Evolutionary conservation across 2,329 filamentous ascomycete genomes (phyloP).

Genomic region (Bipolaris gigantea): DNA sequence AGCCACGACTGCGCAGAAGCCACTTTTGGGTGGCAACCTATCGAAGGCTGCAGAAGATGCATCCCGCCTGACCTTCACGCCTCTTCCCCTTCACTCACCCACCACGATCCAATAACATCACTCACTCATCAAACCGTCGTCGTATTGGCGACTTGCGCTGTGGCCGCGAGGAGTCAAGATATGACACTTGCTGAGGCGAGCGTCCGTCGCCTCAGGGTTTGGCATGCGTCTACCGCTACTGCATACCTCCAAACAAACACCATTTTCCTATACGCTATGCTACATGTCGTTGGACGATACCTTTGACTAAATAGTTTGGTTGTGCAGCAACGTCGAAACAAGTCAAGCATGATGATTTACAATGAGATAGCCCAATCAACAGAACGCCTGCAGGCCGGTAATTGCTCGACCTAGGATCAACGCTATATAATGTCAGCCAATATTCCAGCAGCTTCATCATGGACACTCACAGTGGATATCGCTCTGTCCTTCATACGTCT

Average conservation of each 20-base stretch:
- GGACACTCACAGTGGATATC: slow-evolving; percentile 84
- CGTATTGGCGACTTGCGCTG: slow-evolving; percentile 9
- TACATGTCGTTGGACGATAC: slow-evolving; percentile 2
- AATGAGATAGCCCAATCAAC: slow-evolving; percentile 47
- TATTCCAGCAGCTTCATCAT: neutral
- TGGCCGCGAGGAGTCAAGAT: slow-evolving; percentile 20
- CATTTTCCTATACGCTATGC: slow-evolving; percentile 23
- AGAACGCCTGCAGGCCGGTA: slow-evolving; percentile 77
- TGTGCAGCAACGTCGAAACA: slow-evolving; percentile 9
- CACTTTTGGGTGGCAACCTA: slow-evolving; percentile 34
- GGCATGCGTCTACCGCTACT: slow-evolving; percentile 15
- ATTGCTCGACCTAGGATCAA: slow-evolving; percentile 57
- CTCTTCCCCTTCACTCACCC: slow-evolving; percentile 4
- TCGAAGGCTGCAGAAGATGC: slow-evolving; percentile 32
- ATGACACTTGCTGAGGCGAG: slow-evolving; percentile 23
- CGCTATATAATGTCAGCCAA: slow-evolving; percentile 43
- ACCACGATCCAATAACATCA: slow-evolving; percentile 20
- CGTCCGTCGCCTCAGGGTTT: slow-evolving; percentile 13
- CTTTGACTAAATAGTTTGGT: slow-evolving; percentile 5
- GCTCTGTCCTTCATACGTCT: slow-evolving; percentile 97
- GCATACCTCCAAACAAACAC: slow-evolving; percentile 15
- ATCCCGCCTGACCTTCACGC: slow-evolving; percentile 28
- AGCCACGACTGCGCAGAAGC: slow-evolving; percentile 23
- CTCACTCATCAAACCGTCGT: slow-evolving; percentile 14
- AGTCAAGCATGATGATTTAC: neutral